These are phyloP conservation scores for Magnolia kwangsiensis DNA, from an alignment of 164 flowering plant genomes.

Conservation along the genomic window DNA sequence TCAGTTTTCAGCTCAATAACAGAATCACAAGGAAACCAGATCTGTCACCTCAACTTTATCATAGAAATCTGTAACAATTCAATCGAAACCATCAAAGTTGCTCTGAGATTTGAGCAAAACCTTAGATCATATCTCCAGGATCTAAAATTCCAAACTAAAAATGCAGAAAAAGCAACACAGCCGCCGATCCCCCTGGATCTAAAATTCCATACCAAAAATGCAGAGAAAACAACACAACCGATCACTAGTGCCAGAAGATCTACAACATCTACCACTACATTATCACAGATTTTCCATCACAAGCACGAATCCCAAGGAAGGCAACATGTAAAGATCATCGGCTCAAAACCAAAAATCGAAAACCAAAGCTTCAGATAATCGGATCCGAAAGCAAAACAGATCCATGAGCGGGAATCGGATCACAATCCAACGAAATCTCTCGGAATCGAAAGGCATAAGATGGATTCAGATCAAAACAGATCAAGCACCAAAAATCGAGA, in stretches of 20 bases:
- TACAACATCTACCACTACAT: background rate
- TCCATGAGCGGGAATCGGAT: background rate
- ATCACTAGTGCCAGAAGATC: background rate
- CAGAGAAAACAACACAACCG: background rate
- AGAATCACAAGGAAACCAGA: slow-evolving; percentile 6
- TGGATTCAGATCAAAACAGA: background rate
- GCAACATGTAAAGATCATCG: background rate
- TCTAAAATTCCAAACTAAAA: background rate
- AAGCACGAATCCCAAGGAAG: background rate
- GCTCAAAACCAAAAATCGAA: background rate
- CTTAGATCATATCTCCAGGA: background rate
- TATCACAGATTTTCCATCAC: background rate
- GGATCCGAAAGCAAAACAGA: background rate
- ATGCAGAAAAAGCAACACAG: background rate
- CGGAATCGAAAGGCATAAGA: background rate
- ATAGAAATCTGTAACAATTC: too few relatives aligned
- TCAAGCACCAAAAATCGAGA: slow-evolving; percentile 1
- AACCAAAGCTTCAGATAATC: background rate
- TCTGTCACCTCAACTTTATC: background rate
- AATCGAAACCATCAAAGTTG: background rate
- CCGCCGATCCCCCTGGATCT: too few relatives aligned
- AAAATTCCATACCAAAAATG: background rate
- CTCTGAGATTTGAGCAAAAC: background rate
- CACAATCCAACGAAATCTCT: background rate
- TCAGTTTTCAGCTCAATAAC: background rate